Evolutionary conservation across 345 rosid species (phyloP), one percentile per base, ranked within the genome.

Genomic region (Hibiscus mutabilis): DNA sequence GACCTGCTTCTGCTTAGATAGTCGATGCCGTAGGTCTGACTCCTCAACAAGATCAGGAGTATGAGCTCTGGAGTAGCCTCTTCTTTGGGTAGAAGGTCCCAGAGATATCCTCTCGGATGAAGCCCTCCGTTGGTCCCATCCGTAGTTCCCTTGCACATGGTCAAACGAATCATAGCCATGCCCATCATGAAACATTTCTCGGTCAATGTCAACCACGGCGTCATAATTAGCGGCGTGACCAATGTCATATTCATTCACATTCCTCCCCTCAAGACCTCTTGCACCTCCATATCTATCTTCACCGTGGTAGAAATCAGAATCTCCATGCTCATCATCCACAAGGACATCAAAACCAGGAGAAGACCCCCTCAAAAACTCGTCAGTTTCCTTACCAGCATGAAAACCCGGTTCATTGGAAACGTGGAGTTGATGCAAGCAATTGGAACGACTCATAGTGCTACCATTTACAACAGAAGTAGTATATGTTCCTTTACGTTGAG

Each of bases 311-410:
- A 84, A 93, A 71, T 87, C 89, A 70, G 89, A 69, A 57, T 86
- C 90, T 73, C 88, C 56, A 16, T 81, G 76, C 74, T 93, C 97
- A 78, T 88, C 88, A 68, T 91, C 96, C 77, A 94, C 98, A 76
- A 94, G 94, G 75, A 94, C 98, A 86, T 94, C 97, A 82, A 89
- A 87, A 51, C 92, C 98, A 74, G 98, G 98, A 77, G 97, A 89
- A 4, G 97, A 89, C 76, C 91, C 96, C 83, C 87, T 86, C 68
- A 87, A 66, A 58, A 76, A 73, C 24, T 91, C 97, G 73, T 91
- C 93, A 29, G 79, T 42, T 14, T 91, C 96, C 86, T 83, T 90
- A 27, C 81, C 89, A 63, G 79, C 82, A 73, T 81, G 88, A 73
- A 81, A 80, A 75, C 47, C 76, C 61, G 70, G 85, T 74, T 84